Evolutionary conservation across 257 asterid species (phyloP).

Genomic region (Handroanthus guayacan): DNA sequence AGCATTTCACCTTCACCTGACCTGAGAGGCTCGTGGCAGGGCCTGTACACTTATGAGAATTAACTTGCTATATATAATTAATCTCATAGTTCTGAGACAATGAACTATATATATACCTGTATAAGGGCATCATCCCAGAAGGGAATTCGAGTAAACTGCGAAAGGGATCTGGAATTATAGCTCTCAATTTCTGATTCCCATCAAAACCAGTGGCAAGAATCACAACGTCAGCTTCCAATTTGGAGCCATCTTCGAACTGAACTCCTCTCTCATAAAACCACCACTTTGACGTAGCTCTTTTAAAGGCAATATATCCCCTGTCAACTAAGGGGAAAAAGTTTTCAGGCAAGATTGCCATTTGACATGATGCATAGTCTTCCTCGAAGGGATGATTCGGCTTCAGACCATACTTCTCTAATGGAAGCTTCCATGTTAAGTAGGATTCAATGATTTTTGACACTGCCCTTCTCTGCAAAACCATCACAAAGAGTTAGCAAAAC

Average conservation of each 20-base stretch:
- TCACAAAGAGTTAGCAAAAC: not conserved
- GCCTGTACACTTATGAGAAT: too few relatives aligned
- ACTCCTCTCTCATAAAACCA: constrained; percentile 81
- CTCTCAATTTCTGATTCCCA: constrained; percentile 66
- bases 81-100: too few relatives aligned
- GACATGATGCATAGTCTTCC: constrained; percentile 94
- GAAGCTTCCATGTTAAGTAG: constrained; percentile 84
- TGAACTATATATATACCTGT: constrained; percentile 53
- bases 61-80: not conserved
- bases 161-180: constrained; percentile 81
- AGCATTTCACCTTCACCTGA: too few relatives aligned
- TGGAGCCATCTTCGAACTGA: constrained; percentile 69
- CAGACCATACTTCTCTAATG: constrained; percentile 76
- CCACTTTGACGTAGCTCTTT: constrained; percentile 70
- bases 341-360: constrained; percentile 94
- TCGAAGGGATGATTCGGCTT: constrained; percentile 92
- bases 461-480: constrained; percentile 56
- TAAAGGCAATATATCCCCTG: constrained; percentile 68
- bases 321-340: constrained; percentile 81
- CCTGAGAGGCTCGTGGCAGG: too few relatives aligned
- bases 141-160: constrained; percentile 67
- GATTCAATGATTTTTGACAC: constrained; percentile 73
- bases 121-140: constrained; percentile 87
- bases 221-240: constrained; percentile 83
- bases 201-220: constrained; percentile 87